Percentiles rank a stretch among this genome's conserved stretches.
phyloP scores from a whole-genome alignment of 257 asterid genomes.

The Petunia secreta region DNA sequence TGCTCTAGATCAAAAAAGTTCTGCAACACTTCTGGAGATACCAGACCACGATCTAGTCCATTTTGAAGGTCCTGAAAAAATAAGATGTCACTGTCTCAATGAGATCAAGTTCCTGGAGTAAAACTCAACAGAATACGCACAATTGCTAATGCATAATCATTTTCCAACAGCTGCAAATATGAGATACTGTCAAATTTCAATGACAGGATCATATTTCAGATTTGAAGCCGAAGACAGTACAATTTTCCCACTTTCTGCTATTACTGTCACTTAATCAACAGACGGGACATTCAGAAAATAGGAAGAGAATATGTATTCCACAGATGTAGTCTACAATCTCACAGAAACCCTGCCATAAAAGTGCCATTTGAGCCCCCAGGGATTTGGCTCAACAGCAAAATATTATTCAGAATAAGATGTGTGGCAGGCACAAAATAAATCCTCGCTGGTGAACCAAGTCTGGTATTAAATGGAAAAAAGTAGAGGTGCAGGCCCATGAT shows the following conservation, averaged over 20 bases:
- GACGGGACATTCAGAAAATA: not conserved
- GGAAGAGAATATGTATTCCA: constrained; percentile 10
- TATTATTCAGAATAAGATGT: not conserved
- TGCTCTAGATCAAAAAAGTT: constrained; percentile 87
- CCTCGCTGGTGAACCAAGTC: constrained; percentile 4
- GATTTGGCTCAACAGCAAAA: not conserved
- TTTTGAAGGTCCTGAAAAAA: constrained; percentile 79
- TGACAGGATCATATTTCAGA: not conserved
- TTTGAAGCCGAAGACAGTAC: not conserved
- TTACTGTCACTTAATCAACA: not conserved
- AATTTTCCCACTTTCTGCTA: constrained; percentile 17
- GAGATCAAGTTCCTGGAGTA: constrained; percentile 21
- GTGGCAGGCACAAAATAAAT: not conserved
- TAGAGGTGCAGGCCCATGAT: not conserved
- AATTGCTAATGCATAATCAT: not conserved
- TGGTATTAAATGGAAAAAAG: not conserved
- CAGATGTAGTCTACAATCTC: constrained; percentile 10
- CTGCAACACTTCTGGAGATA: constrained; percentile 94
- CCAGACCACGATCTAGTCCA: constrained; percentile 94
- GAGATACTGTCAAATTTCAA: constrained; percentile 12
- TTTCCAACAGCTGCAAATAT: constrained; percentile 1
- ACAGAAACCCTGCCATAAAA: constrained; percentile 4
- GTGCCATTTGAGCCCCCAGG: not conserved
- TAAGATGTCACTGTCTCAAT: constrained; percentile 23
- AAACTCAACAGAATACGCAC: not conserved